Percentiles rank a stretch among this genome's conserved stretches.
These are phyloP conservation scores for Globisporangium carolinianum DNA, from an alignment of 352 stramenopile genomes.

Conservation along the genomic window DNA sequence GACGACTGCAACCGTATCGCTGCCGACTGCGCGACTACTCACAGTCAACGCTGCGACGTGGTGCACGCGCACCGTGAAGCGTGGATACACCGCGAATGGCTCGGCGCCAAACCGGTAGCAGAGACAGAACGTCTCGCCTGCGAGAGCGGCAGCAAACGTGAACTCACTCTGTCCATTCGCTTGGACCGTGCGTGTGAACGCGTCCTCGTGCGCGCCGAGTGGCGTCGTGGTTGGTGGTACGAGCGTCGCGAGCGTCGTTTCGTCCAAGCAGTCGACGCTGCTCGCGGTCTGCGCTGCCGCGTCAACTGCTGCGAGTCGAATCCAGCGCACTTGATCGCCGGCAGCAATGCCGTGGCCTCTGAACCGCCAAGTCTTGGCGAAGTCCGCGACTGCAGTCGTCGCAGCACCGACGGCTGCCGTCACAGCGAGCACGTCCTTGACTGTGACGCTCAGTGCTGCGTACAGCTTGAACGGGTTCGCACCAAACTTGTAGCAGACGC, in stretches of 20 bases:
- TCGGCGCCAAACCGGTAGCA: slow-evolving; percentile 72
- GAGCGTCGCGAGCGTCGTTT: slow-evolving; percentile 28
- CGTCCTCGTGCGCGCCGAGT: slow-evolving; percentile 28
- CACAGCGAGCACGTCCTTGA: slow-evolving; percentile 42
- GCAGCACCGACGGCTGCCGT: slow-evolving; percentile 23
- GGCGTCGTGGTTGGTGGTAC: slow-evolving; percentile 1
- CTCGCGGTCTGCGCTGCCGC: slow-evolving; percentile 16
- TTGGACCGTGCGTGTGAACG: slow-evolving; percentile 30
- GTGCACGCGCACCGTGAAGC: slow-evolving; percentile 38
- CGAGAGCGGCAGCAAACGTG: slow-evolving; percentile 28
- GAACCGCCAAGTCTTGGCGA: slow-evolving; percentile 48
- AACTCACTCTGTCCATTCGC: slow-evolving; percentile 14
- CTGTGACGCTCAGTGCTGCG: slow-evolving; percentile 26
- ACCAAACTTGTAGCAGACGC: slow-evolving; percentile 66
- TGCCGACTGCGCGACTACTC: slow-evolving; percentile 10
- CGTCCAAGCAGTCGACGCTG: slow-evolving; percentile 31
- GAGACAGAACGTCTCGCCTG: slow-evolving; percentile 47
- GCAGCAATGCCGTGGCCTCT: slow-evolving; percentile 25
- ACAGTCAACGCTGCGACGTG: slow-evolving; percentile 23
- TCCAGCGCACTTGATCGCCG: slow-evolving; percentile 54
- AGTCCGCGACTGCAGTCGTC: slow-evolving; percentile 37
- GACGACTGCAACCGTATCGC: slow-evolving; percentile 38
- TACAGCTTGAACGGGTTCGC: slow-evolving; percentile 68
- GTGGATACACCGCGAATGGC: slow-evolving; percentile 44
- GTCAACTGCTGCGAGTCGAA: slow-evolving; percentile 28